Base-by-base conservation (phyloP, 768 basidiomycete species). In the Antrodiella citrinella region DNA sequence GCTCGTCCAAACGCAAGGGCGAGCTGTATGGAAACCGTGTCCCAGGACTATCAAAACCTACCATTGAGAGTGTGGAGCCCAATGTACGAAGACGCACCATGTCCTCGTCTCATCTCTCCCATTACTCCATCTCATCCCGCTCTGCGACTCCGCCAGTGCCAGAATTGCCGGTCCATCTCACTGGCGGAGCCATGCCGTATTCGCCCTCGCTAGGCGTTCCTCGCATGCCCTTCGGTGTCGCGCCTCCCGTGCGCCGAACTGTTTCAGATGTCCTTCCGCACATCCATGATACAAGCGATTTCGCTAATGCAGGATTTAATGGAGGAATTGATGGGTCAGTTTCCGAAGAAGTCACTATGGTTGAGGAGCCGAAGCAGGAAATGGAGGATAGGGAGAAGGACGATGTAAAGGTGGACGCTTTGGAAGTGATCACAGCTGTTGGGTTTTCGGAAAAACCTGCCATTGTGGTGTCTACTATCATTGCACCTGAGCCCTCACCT, bases 21-120 rank as follows among this genome's bases (percentile, higher is more conserved):
- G 85, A 88, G 66, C 67, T 87, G 26, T 86, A 87, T 59, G 87
- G 84, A 19, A 89, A 89, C 64, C 73, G 86, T 35, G 76, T 88
- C 25, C 78, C 66, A 38, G 63, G 54, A 48, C 62, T 60, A 44
- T 63, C 58, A 48, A 64, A 58, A 54, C 57, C 62, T 3, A 52
- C 58, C 15, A 51, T 49, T 2, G 50, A 51, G 4, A 51, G 51
- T n/a, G 44, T 20, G 38, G 41, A 54, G 25, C 43, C 42, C 39
- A n/a, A 39, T 44, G 23, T 44, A 49, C 41, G 48, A 38, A 54
- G 24, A 26, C 57, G 51, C 43, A 51, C 45, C 43, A 56, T 47
- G n/a, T 59, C 50, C 39, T 57, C 50, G 51, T 60, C 54, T 35
- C 30, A 35, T 15, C 7, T 35, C 7, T 35, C 30, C 30, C 15